A percentile compares a stretch with the other conserved stretches of the same genome.
phyloP scores from a whole-genome alignment of 1,284 basidiomycete genomes.

The Garcileccinum viscosum region DNA sequence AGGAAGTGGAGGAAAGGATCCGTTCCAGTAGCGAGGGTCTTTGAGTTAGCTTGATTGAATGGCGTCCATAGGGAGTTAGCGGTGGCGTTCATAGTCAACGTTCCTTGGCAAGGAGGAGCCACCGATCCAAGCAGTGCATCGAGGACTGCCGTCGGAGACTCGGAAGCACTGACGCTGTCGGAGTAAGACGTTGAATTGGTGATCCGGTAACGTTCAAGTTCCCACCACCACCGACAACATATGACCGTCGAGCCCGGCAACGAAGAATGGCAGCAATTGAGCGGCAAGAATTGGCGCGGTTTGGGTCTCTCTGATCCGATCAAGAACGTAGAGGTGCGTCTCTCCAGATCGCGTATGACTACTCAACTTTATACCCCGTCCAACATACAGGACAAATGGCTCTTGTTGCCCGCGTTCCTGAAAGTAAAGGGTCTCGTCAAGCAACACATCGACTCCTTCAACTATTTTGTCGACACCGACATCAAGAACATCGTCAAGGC shows the following conservation, averaged over 20 bases:
- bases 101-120: too few species aligned
- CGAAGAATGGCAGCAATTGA: constrained; percentile 66
- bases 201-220: too few species aligned
- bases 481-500: constrained; percentile 96
- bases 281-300: constrained; percentile 69
- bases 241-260: constrained; percentile 40
- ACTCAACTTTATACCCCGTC: not conserved
- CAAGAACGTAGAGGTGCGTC: constrained; percentile 73
- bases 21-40: not conserved
- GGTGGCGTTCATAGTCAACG: not conserved
- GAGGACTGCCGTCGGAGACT: not conserved
- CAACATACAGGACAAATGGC: constrained; percentile 90
- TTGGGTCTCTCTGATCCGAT: constrained; percentile 79
- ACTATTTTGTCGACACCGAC: constrained; percentile 98
- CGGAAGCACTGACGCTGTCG: not conserved
- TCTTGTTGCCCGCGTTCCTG: constrained; percentile 91
- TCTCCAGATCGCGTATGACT: not conserved
- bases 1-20: not conserved
- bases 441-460: constrained; percentile 99
- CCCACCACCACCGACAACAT: not conserved
- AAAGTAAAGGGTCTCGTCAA: constrained; percentile 99
- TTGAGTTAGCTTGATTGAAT: not conserved
- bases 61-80: not conserved
- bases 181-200: not conserved
- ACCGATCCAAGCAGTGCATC: too few species aligned